These are phyloP conservation scores for Balansia obtecta DNA, from an alignment of 2,329 filamentous ascomycete genomes.

Conservation along the genomic window DNA sequence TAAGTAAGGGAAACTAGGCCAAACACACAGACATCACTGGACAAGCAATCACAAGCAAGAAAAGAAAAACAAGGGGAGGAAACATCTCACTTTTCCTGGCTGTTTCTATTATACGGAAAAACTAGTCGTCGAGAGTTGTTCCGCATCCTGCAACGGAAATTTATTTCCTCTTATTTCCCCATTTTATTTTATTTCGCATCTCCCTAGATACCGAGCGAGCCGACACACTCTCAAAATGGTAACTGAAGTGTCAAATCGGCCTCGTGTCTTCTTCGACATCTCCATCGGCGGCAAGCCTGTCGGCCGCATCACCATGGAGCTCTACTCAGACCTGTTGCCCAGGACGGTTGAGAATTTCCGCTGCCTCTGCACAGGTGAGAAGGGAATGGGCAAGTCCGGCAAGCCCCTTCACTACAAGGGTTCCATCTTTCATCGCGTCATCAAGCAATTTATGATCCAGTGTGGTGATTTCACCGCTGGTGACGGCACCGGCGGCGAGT, in stretches of 20 bases:
- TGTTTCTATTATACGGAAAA: background rate
- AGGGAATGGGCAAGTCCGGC: constrained; percentile 68
- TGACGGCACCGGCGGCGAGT: constrained; percentile 92
- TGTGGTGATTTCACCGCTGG: constrained; percentile 93
- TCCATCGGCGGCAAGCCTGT: constrained; percentile 60
- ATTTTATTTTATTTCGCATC: background rate
- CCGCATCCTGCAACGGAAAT: background rate
- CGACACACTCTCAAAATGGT: constrained; percentile 22
- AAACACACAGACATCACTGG: too few relatives aligned
- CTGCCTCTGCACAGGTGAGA: constrained; percentile 86
- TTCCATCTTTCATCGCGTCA: constrained; percentile 87
- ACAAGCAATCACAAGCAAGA: too few relatives aligned
- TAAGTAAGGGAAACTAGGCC: background rate
- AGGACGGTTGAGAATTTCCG: constrained; percentile 97
- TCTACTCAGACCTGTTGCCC: constrained; percentile 66
- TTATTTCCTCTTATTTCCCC: background rate
- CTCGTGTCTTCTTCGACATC: constrained; percentile 89
- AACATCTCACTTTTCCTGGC: background rate
- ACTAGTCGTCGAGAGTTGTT: background rate
- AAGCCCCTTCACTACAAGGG: constrained; percentile 90
- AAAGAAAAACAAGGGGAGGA: background rate
- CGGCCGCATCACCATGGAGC: constrained; percentile 77
- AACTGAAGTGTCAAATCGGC: constrained; percentile 39
- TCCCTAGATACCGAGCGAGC: background rate
- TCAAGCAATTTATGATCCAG: constrained; percentile 95